Evolutionary conservation across 805 yeast species (phyloP), one percentile per base, ranked within the genome.

Genomic region (Cephaloascus fragrans): DNA sequence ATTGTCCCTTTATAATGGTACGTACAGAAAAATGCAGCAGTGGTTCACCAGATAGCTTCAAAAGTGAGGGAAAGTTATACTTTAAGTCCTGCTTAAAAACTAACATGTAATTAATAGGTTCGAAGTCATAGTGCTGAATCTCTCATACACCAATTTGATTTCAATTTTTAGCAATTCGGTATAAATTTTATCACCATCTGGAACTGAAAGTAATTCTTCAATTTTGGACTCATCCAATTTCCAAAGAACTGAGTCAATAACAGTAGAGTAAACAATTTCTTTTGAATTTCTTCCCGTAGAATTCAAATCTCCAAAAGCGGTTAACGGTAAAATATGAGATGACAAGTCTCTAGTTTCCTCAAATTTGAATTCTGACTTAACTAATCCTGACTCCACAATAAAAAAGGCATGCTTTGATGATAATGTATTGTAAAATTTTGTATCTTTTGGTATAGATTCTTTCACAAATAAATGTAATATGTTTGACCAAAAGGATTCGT

Each of bases 71-170:
- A n/a, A n/a, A n/a, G n/a, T n/a, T n/a, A n/a, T n/a, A n/a, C n/a
- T n/a, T n/a, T n/a, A n/a, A n/a, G n/a, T n/a, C n/a, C n/a, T n/a
- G n/a, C n/a, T n/a, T n/a, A n/a, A n/a, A n/a, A 36, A 23, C 47
- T 50, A 74, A 9, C 78, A 69, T 33, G 84, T 68, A 3, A 86
- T 77, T 37, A 85, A 64, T 18, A 88, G 71, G 53, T 83, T 85
- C 3, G 93, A 86, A 3, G 90, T 73, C 46, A 87, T 64, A 19
- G 84, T 75, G 43, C 79, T 85, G 48, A 82, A 81, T 45, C 96
- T 64, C 49, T 77, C 87, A 41, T 80, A 78, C 28, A 77, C 67
- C 38, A 88, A 59, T 36, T 76, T 71, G 44, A 82, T 62, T 23
- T 80, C 75, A 26, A 87, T 73, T 35, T 67, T 62, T 36, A 77